Conservation (phyloP, 139 green algal species). For the Trebouxia sp. region DNA sequence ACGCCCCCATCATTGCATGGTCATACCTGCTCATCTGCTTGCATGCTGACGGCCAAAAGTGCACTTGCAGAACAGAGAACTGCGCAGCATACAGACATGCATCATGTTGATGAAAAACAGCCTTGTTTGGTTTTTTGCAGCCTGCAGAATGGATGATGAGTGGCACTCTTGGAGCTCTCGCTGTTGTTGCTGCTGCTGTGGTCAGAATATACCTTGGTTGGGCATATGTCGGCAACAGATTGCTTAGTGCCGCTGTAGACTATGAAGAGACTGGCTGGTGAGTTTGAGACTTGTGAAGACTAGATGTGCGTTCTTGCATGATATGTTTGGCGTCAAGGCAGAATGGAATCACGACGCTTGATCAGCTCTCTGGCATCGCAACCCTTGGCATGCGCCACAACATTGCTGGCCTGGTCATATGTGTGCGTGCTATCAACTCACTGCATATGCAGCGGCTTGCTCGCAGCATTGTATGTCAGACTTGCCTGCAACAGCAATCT, state of each 20-base stretch:
- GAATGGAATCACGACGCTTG: no score
- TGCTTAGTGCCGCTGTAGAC: constrained; percentile 80
- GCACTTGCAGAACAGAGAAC: no score
- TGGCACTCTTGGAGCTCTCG: constrained; percentile 54
- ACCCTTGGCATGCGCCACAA: neutral
- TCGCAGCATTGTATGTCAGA: neutral
- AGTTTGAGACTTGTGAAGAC: neutral
- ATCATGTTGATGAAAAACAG: neutral
- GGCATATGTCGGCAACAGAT: constrained; percentile 87
- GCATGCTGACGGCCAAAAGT: no score
- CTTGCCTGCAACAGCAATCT: neutral
- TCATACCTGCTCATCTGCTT: no score
- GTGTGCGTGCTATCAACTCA: neutral
- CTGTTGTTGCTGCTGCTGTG: constrained; percentile 74
- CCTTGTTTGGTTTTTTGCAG: constrained; percentile 36
- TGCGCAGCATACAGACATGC: neutral
- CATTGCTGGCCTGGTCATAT: neutral
- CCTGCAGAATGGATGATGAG: constrained; percentile 65
- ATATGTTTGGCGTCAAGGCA: no score
- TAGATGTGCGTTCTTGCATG: no score
- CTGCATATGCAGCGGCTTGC: neutral
- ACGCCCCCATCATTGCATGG: neutral
- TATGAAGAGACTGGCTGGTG: constrained; percentile 87
- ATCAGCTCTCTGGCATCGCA: neutral
- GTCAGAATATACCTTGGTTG: constrained; percentile 91